Evolutionary conservation across 208 protist genomes (phyloP).

Genomic region (Endotrypanum monterogeii): DNA sequence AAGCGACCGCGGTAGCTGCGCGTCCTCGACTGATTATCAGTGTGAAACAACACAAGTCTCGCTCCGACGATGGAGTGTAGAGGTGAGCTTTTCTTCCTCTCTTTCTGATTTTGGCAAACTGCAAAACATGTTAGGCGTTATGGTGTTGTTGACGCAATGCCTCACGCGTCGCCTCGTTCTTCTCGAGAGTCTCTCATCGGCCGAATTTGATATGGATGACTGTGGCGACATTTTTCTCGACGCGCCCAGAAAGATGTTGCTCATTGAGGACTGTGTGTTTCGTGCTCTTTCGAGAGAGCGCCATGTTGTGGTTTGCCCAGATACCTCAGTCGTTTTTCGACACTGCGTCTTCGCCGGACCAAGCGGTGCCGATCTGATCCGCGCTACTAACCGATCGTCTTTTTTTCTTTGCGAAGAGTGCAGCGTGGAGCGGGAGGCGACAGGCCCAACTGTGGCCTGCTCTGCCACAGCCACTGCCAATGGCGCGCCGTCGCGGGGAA

Average conservation of each 20-base stretch:
- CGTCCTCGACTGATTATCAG: constrained; percentile 28
- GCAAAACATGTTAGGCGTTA: constrained; percentile 16
- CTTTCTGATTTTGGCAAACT: constrained; percentile 26
- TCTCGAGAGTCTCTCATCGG: not conserved
- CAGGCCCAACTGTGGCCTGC: not conserved
- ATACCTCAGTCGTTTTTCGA: constrained; percentile 55
- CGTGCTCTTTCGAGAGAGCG: constrained; percentile 17
- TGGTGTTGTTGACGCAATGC: constrained; percentile 1
- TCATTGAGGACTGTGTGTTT: constrained; percentile 59
- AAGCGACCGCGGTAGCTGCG: constrained; percentile 31
- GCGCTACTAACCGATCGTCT: constrained; percentile 8
- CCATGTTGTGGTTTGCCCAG: constrained; percentile 42
- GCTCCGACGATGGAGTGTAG: constrained; percentile 25
- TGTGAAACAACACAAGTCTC: constrained; percentile 17
- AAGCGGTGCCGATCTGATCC: constrained; percentile 24
- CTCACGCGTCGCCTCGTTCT: constrained; percentile 25
- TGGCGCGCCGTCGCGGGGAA: not conserved
- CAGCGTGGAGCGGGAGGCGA: constrained; percentile 6
- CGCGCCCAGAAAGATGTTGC: constrained; percentile 34
- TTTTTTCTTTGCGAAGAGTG: constrained; percentile 34
- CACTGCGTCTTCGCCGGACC: constrained; percentile 40
- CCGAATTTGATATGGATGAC: constrained; percentile 42
- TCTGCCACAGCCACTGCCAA: not conserved
- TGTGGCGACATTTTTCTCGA: constrained; percentile 55
- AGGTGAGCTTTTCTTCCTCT: constrained; percentile 19